Evolutionary conservation across 306 rosid species (phyloP), one percentile per base, ranked within the genome.

Genomic region (Boehmeria nivea): DNA sequence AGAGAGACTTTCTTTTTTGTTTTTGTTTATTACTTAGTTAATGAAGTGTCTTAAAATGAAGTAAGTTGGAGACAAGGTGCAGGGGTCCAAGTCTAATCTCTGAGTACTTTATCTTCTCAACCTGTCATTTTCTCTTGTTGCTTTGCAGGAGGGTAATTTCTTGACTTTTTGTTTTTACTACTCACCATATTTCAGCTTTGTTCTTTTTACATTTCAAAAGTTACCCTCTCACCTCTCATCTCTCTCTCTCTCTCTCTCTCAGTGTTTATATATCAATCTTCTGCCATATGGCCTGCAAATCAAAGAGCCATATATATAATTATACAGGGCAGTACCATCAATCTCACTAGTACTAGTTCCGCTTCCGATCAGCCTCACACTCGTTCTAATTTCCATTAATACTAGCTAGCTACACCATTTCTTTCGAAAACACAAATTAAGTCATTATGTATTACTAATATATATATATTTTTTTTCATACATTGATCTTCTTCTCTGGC

Each of bases 91-190:
- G n/a, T n/a, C n/a, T n/a, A 28, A 75, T 76, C 75, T 80, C 81
- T 75, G 82, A 83, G 45, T 40, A 40, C 86, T 57, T 60, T 51
- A 68, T 57, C 70, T 67, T 45, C 31, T 45, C 24, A 15, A 18
- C 20, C 16, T 52, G 61, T 50, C 66, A 34, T 58, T 72, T 61
- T 80, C 56, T 44, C 63, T 55, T 42, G 44, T 70, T 43, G 49
- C 16, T 62, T 43, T 75, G 72, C 72, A 70, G 82, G 36, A 43
- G 78, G 80, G 78, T 78, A 86, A 82, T 70, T 69, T 67, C 68
- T 72, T 64, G 57, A 65, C 81, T 74, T 65, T 68, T 25, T 59
- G 8, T 14, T 26, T 26, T n/a, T 7, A 1, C 33, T 38, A n/a
- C 40, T 51, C 40, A 34, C n/a, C n/a, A n/a, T n/a, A n/a, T n/a